Evolutionary conservation across 371 early-diverging fungal species (phyloP).

Genomic region (Blyttiomyces sp.): DNA sequence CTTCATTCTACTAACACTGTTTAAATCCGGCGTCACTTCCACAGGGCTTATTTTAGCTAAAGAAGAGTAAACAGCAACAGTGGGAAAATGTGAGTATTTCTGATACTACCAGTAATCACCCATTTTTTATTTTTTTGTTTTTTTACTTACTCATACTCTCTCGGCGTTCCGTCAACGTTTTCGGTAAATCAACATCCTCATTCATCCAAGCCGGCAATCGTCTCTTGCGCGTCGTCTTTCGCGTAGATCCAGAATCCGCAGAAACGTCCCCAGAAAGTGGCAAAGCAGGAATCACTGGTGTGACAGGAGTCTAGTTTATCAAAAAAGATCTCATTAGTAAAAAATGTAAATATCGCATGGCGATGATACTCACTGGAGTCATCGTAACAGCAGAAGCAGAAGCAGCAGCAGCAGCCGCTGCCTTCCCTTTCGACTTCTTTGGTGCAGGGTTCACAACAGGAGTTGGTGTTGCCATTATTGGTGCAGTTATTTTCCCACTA

Average conservation of each 20-base stretch:
- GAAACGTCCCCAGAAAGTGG: not conserved
- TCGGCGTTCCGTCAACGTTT: too few species aligned
- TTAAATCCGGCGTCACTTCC: too few species aligned
- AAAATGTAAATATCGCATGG: not conserved
- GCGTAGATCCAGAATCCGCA: not conserved
- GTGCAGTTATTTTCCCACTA: not conserved
- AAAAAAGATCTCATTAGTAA: too few species aligned
- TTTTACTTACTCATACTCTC: too few species aligned
- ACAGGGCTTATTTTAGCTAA: too few species aligned
- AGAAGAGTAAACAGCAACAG: too few species aligned
- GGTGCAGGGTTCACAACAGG: not conserved
- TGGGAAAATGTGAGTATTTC: too few species aligned
- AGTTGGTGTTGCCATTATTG: not conserved
- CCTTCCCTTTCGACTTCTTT: not conserved
- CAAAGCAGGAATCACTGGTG: not conserved
- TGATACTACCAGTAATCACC: too few species aligned
- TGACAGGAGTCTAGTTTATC: not conserved
- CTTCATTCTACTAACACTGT: too few species aligned
- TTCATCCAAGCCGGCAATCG: not conserved
- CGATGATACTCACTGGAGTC: not conserved
- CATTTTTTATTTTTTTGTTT: too few species aligned
- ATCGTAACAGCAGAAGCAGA: not conserved
- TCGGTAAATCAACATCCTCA: not conserved
- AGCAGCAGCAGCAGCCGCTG: constrained; percentile 13
- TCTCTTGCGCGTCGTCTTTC: not conserved